Evolutionary conservation across 176 grass and related monocot species (phyloP).

Genomic region (Raddia distichophylla): DNA sequence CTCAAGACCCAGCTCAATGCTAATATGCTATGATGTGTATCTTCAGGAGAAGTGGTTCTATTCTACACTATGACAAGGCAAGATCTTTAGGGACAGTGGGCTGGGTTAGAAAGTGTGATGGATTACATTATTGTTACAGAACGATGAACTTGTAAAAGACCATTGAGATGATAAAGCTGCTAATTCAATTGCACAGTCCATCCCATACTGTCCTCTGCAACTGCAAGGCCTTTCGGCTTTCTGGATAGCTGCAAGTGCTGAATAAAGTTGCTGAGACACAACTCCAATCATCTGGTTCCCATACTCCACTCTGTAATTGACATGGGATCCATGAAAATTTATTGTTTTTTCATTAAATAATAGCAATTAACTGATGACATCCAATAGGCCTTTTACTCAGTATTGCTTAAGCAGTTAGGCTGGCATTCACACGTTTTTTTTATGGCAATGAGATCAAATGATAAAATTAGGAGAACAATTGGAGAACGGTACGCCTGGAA

Average conservation of each 20-base stretch:
- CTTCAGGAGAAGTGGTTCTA: conserved; percentile 1
- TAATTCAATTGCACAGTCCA: conserved; percentile 71
- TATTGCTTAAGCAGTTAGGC: not conserved
- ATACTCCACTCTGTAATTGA: conserved; percentile 70
- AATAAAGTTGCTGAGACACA: conserved; percentile 76
- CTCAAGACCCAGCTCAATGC: not conserved
- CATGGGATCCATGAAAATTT: conserved; percentile 24
- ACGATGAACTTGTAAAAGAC: not conserved
- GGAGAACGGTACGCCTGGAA: not conserved
- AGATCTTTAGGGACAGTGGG: not conserved
- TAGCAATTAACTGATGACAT: not conserved
- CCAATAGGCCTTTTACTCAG: conserved; percentile 8
- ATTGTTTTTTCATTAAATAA: not conserved
- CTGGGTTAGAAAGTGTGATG: not conserved
- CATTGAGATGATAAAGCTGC: not conserved
- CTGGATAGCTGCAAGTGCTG: conserved; percentile 62
- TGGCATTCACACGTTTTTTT: not conserved
- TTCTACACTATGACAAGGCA: not conserved
- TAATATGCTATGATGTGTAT: not conserved
- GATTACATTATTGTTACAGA: not conserved
- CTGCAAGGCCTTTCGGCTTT: conserved; percentile 52
- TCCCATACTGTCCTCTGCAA: conserved; percentile 60
- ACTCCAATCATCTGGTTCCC: conserved; percentile 59
- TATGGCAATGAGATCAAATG: not conserved
- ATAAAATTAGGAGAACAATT: not conserved